Evolutionary conservation across 2,329 filamentous ascomycete genomes (phyloP).

Genomic region (Cyphellophora attinorum): DNA sequence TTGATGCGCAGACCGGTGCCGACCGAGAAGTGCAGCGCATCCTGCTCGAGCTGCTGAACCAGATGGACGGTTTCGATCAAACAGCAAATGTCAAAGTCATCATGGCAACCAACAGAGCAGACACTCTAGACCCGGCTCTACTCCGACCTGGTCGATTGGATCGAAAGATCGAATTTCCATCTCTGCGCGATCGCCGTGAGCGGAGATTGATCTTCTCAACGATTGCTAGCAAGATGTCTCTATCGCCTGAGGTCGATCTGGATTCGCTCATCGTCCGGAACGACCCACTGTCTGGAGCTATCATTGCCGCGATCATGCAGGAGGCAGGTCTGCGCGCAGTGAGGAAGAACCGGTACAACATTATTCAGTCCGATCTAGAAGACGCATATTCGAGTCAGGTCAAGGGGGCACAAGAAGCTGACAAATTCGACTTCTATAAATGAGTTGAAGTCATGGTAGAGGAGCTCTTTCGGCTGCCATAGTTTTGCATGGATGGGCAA

Average conservation of each 20-base stretch:
- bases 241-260: slow-evolving; percentile 91
- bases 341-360: slow-evolving; percentile 97
- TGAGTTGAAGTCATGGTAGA: too few species aligned
- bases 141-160: slow-evolving; percentile 91
- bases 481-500: too few species aligned
- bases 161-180: slow-evolving; percentile 98
- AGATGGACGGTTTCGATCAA: slow-evolving; percentile 99
- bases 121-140: slow-evolving; percentile 90
- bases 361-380: slow-evolving; percentile 93
- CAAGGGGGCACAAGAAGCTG: slow-evolving; percentile 65
- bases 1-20: slow-evolving; percentile 95
- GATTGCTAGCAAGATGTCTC: slow-evolving; percentile 94
- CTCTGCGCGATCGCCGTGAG: slow-evolving; percentile 83
- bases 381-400: slow-evolving; percentile 96
- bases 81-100: slow-evolving; percentile 99
- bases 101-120: slow-evolving; percentile 98
- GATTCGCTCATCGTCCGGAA: slow-evolving; percentile 95
- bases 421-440: slow-evolving; percentile 73
- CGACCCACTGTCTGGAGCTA: slow-evolving; percentile 85
- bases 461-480: too few species aligned
- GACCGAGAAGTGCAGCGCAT: slow-evolving; percentile 99
- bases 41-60: slow-evolving; percentile 90
- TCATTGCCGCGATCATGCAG: slow-evolving; percentile 99
- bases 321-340: slow-evolving; percentile 91
- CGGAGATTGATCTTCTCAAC: slow-evolving; percentile 93